Percentiles rank a stretch among this genome's conserved stretches.
These are phyloP conservation scores for Phytophthora brassicae DNA, from an alignment of 352 stramenopile genomes.

Conservation along the genomic window DNA sequence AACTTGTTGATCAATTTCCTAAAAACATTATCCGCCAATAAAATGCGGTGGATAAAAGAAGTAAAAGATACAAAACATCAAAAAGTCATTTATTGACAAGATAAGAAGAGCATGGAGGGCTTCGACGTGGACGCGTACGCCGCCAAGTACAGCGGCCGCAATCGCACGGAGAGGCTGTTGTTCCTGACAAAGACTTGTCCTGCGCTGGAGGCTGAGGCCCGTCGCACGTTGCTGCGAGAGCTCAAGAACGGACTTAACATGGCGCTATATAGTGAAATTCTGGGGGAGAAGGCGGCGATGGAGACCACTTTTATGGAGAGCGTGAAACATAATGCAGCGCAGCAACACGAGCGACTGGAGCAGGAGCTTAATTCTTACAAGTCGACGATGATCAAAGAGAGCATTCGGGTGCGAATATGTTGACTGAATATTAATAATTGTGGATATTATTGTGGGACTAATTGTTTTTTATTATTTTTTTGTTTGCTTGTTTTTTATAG, in stretches of 20 bases:
- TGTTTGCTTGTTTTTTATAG: conserved; percentile 26
- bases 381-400: conserved; percentile 91
- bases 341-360: conserved; percentile 82
- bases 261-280: conserved; percentile 64
- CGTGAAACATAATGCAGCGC: conserved; percentile 57
- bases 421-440: not conserved
- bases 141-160: conserved; percentile 81
- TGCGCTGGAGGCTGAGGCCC: conserved; percentile 50
- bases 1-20: too few species aligned
- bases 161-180: conserved; percentile 71
- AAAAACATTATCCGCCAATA: too few species aligned
- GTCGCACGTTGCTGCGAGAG: conserved; percentile 54
- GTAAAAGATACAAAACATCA: too few species aligned
- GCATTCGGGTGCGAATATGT: conserved; percentile 78
- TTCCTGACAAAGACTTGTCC: conserved; percentile 63
- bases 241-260: conserved; percentile 71
- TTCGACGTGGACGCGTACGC: conserved; percentile 86
- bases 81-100: not conserved
- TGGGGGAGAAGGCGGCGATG: conserved; percentile 47
- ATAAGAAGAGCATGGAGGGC: conserved; percentile 23
- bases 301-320: conserved; percentile 58
- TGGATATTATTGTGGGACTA: not conserved
- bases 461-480: not conserved
- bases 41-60: too few species aligned
- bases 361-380: conserved; percentile 92